These are phyloP conservation scores for Artemisia argyi DNA, from an alignment of 129 eudicot species.

Conservation along the genomic window DNA sequence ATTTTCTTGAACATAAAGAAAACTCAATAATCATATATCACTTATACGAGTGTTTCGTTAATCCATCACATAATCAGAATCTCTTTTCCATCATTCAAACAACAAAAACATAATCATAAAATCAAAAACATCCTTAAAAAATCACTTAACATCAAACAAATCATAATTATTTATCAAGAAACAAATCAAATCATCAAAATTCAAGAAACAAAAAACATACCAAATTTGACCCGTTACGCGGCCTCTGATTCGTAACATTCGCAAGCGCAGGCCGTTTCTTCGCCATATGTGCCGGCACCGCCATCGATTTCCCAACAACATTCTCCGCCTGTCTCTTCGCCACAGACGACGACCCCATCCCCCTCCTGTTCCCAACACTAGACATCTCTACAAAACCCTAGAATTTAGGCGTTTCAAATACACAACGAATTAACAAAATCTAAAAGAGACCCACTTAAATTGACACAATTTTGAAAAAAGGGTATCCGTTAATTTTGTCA, in stretches of 20 bases:
- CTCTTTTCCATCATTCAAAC: too few species aligned
- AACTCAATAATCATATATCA: too few species aligned
- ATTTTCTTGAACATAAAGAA: too few species aligned
- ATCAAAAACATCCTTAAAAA: too few species aligned
- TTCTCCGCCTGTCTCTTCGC: slow-evolving; percentile 80
- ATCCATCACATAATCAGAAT: too few species aligned
- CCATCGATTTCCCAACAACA: slow-evolving; percentile 37
- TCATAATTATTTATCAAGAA: not conserved
- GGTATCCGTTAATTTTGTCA: slow-evolving; percentile 31
- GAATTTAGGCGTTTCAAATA: slow-evolving; percentile 5
- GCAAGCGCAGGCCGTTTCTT: slow-evolving; percentile 73
- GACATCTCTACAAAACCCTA: slow-evolving; percentile 14
- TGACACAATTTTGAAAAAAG: slow-evolving; percentile 26
- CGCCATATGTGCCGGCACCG: slow-evolving; percentile 39
- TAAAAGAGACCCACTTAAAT: slow-evolving; percentile 1
- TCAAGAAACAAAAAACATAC: slow-evolving; percentile 23
- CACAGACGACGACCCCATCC: slow-evolving; percentile 56
- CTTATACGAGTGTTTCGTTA: too few species aligned
- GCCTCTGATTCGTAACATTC: slow-evolving; percentile 58
- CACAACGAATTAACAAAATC: not conserved
- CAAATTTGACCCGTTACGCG: slow-evolving; percentile 36
- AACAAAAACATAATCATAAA: too few species aligned
- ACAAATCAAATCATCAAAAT: not conserved
- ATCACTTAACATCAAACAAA: not conserved
- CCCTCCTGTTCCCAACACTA: slow-evolving; percentile 55